Evolutionary conservation across 139 green algal genomes (phyloP).

Genomic region (Tetraselmis striata): DNA sequence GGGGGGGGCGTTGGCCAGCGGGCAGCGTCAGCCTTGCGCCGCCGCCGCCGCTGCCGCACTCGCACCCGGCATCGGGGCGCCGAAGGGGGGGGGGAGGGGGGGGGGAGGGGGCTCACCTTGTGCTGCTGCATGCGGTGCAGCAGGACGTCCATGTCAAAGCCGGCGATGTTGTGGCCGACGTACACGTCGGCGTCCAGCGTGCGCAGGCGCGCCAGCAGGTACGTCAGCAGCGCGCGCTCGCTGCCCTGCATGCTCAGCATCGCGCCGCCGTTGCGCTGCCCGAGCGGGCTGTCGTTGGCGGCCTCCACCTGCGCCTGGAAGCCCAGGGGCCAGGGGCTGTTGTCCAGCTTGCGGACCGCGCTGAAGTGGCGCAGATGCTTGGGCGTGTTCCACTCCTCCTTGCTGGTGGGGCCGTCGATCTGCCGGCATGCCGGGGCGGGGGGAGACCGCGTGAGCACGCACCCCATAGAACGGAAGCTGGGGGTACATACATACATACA

Average conservation of each 20-base stretch:
- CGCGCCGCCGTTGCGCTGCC: conserved; percentile 53
- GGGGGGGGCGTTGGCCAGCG: too few relatives aligned
- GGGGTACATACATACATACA: too few relatives aligned
- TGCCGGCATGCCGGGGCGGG: too few relatives aligned
- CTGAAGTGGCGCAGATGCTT: conserved; percentile 73
- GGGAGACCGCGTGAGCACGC: too few relatives aligned
- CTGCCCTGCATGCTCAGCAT: conserved; percentile 58
- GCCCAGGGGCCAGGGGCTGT: conserved; percentile 68
- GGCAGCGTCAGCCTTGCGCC: too few relatives aligned
- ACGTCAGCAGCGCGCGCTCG: conserved; percentile 83
- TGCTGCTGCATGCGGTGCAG: conserved; percentile 84
- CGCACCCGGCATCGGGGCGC: too few relatives aligned
- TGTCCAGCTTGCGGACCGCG: conserved; percentile 74
- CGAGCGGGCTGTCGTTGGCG: conserved; percentile 53
- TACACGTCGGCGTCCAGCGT: conserved; percentile 86
- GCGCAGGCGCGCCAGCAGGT: conserved; percentile 71
- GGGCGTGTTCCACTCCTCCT: conserved; percentile 58
- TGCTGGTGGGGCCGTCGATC: conserved; percentile 49
- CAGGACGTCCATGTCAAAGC: conserved; percentile 87
- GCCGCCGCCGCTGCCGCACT: too few relatives aligned
- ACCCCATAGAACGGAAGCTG: too few relatives aligned
- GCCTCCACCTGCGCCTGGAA: conserved; percentile 64
- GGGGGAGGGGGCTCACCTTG: conserved; percentile 75
- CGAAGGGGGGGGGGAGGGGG: too few relatives aligned
- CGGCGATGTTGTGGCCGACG: conserved; percentile 92